Evolutionary conservation across 1,139 yeast species (phyloP).

Genomic region (Sugiyamaella sp.): DNA sequence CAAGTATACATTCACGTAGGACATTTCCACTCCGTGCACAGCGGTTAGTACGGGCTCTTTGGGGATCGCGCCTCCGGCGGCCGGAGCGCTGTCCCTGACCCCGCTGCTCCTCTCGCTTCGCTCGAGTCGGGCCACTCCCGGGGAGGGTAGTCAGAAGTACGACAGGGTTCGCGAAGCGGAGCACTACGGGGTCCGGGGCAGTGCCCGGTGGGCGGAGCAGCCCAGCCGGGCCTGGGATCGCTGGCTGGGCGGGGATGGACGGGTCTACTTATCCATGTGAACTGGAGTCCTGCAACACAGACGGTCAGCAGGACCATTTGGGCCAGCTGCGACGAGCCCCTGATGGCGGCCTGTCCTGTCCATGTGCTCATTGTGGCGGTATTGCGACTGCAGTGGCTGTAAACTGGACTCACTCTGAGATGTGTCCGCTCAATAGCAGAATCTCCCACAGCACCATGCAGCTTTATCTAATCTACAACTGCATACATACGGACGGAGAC

Average conservation of each 20-base stretch:
- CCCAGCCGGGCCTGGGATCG: no score
- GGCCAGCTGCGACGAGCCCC: slow-evolving; percentile 37
- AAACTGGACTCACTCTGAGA: not conserved
- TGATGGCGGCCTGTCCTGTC: slow-evolving; percentile 40
- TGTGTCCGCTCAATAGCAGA: not conserved
- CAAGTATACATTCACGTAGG: slow-evolving; percentile 45
- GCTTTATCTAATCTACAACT: no score
- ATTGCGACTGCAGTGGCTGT: not conserved
- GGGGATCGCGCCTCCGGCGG: slow-evolving; percentile 4
- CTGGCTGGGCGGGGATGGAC: not conserved
- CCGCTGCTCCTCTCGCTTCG: no score
- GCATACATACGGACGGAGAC: no score
- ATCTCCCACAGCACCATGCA: slow-evolving; percentile 8
- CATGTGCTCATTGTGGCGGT: slow-evolving; percentile 29
- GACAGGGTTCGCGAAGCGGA: no score
- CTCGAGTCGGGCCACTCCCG: no score
- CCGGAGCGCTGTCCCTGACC: slow-evolving; percentile 5
- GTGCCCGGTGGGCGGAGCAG: no score
- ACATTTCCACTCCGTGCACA: slow-evolving; percentile 44
- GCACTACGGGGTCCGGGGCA: no score
- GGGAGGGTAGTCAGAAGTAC: no score
- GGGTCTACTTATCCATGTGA: slow-evolving; percentile 43
- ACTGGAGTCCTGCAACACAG: slow-evolving; percentile 45
- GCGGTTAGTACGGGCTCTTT: slow-evolving; percentile 7
- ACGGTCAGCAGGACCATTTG: slow-evolving; percentile 43